Base-by-base conservation (phyloP, 75 land plant species). In the Picea glauca region DNA sequence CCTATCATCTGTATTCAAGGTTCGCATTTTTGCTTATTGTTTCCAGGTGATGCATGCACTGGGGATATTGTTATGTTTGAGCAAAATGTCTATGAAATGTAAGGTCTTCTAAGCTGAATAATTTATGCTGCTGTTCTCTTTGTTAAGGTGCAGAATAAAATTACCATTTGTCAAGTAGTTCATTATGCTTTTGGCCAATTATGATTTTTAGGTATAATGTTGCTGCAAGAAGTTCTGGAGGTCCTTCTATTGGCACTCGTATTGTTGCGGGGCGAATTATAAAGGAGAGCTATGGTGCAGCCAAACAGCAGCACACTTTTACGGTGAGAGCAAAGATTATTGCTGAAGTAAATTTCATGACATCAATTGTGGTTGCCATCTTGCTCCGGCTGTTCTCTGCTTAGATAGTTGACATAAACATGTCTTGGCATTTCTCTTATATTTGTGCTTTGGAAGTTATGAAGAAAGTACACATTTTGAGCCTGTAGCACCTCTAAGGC, bases 231-330 rank as follows among this genome's bases (percentile, higher is more conserved):
- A 87, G 92, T 78, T 85, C 91, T 12, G 78, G 57, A 58, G 98
- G 89, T 72, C 89, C 96, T 66, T 80, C 93, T 59, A 81, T 88
- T 80, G 95, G 98, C 17, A 81, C 66, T 20, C 87, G 96, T 63
- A 66, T 64, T 58, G 91, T 95, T 79, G 98, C 87, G 13, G 98
- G 98, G 3, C 87, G 92, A 14, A 89, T 95, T 75, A 90, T 93
- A 35, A 93, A 91, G 63, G 98, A 95, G 57, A 95, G 96, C 81
- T 95, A 95, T 83, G 98, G 98, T 77, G 85, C 89, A 38, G 84
- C 85, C 67, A 95, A 95, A 78, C 98, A 95, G 67, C 98, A 95
- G 62, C 98, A 95, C 79, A 93, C 98, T 60, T 95, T 95, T 74
- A 95, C 98, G 31, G 98, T 95, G 58, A 82, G 87, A 18, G 33